phyloP scores from a whole-genome alignment of 371 early-diverging fungal species.

The Circinella umbellata region DNA sequence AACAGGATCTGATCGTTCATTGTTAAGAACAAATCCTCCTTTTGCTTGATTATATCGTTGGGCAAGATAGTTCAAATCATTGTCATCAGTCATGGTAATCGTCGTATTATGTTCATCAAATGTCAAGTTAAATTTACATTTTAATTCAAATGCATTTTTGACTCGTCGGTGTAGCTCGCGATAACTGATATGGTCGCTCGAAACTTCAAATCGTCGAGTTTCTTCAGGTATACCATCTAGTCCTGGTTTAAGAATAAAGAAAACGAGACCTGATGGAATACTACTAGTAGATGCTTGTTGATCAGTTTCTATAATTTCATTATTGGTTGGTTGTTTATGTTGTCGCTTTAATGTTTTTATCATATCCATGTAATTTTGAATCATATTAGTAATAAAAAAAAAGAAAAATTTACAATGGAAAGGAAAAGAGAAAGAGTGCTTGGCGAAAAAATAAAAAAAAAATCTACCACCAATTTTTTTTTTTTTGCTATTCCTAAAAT shows the following conservation, averaged over 20 bases:
- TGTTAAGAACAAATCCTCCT: neutral
- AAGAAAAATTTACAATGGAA: too few species aligned
- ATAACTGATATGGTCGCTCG: neutral
- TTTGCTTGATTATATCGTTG: neutral
- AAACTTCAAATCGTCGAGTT: neutral
- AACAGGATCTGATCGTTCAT: neutral
- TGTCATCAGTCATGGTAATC: neutral
- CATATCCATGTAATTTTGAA: too few species aligned
- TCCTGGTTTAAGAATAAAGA: neutral
- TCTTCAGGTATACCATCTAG: neutral
- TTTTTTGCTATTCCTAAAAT: too few species aligned
- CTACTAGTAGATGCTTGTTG: neutral
- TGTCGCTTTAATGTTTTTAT: too few species aligned
- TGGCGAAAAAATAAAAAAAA: too few species aligned
- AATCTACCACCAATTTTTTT: too few species aligned
- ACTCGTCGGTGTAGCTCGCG: neutral
- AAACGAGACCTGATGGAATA: neutral
- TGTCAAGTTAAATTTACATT: neutral
- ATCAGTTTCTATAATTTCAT: neutral
- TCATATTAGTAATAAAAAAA: too few species aligned
- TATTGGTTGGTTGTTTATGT: too few species aligned
- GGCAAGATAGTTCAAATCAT: neutral
- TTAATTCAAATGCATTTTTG: constrained; percentile 1
- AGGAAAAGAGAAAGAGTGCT: too few species aligned
- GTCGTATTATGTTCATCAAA: constrained; percentile 5